Conservation (phyloP, 257 asterid genomes). For the Nicotiana undulata region DNA sequence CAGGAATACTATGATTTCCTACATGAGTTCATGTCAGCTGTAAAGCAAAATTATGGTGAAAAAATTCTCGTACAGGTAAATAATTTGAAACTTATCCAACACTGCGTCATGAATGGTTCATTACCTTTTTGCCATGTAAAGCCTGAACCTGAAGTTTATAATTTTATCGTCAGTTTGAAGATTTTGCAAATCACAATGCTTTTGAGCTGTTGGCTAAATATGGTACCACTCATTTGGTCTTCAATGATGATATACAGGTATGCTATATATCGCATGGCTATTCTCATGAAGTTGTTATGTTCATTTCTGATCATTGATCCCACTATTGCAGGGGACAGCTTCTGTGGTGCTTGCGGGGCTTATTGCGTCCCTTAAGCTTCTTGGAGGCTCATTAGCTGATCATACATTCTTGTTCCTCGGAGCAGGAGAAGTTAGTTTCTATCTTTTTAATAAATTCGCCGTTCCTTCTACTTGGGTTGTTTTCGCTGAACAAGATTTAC, state of each 20-base stretch:
- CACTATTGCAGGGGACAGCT: constrained; percentile 72
- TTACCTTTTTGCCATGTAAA: neutral
- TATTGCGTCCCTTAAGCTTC: constrained; percentile 67
- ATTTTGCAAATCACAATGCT: constrained; percentile 96
- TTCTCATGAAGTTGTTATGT: neutral
- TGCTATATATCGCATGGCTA: neutral
- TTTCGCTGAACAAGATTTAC: neutral
- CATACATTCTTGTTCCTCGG: constrained; percentile 91
- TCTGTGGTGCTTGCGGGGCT: constrained; percentile 95
- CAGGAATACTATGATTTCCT: constrained; percentile 89
- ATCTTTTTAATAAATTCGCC: neutral
- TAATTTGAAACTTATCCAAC: neutral
- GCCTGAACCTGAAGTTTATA: constrained; percentile 5
- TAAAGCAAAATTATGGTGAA: constrained; percentile 85
- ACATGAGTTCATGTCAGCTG: constrained; percentile 83
- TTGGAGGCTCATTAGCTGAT: constrained; percentile 77
- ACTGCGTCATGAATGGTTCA: neutral
- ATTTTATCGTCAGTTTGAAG: constrained; percentile 66
- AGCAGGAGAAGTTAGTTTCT: constrained; percentile 77
- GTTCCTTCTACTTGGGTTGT: neutral
- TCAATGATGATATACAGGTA: constrained; percentile 97
- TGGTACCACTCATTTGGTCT: constrained; percentile 79
- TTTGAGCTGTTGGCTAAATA: constrained; percentile 92
- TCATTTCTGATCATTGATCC: neutral
- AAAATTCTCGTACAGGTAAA: constrained; percentile 87